These are phyloP conservation scores for Blastomyces emzantsi DNA, from an alignment of 2,329 filamentous ascomycete genomes.

Conservation along the genomic window DNA sequence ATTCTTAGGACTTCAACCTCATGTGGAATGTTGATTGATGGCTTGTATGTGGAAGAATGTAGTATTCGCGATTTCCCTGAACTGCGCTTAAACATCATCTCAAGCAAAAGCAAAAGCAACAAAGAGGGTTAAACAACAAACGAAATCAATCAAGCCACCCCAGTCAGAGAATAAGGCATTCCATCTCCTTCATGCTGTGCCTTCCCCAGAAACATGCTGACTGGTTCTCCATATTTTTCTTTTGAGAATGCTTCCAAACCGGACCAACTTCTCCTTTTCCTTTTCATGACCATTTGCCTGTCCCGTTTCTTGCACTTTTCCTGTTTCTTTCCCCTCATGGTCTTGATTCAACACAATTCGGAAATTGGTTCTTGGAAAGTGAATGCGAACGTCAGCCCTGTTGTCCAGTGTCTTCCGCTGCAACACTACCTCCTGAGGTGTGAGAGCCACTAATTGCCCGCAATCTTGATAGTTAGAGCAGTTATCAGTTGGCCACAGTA, in stretches of 20 bases:
- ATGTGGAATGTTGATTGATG: background rate
- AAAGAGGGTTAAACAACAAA: background rate
- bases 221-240: background rate
- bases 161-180: background rate
- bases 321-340: background rate
- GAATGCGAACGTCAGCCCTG: slow-evolving; percentile 43
- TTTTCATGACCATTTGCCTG: background rate
- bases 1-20: background rate
- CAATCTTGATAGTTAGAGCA: slow-evolving; percentile 51
- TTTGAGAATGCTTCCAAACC: background rate
- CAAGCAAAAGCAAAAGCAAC: background rate
- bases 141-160: background rate
- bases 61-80: background rate
- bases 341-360: slow-evolving; percentile 16
- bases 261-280: background rate
- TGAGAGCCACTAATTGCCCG: slow-evolving; percentile 48
- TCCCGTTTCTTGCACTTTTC: background rate
- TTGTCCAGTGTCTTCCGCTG: slow-evolving; percentile 39
- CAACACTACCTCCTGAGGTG: slow-evolving; percentile 49
- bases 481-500: slow-evolving; percentile 54
- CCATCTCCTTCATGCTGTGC: background rate
- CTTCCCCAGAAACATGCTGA: background rate
- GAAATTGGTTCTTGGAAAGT: slow-evolving; percentile 48
- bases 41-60: background rate
- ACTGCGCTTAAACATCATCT: background rate